These are phyloP conservation scores for Hippophae gyantsensis DNA, from an alignment of 306 rosid genomes.

Conservation along the genomic window DNA sequence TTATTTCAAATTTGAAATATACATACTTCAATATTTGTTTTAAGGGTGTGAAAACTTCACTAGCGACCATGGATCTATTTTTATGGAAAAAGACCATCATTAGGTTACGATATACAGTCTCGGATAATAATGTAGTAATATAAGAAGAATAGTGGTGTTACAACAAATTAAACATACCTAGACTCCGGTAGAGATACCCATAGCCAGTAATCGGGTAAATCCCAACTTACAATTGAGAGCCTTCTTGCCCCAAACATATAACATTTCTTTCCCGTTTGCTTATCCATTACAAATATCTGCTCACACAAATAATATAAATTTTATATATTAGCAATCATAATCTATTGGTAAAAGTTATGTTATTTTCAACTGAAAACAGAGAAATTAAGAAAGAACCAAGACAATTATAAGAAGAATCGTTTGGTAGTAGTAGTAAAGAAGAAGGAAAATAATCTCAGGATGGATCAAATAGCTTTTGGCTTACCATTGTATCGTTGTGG, in stretches of 20 bases:
- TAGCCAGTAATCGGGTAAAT: slow-evolving; percentile 14
- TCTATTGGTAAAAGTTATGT: background rate
- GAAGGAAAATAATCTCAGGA: background rate
- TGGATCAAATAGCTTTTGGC: background rate
- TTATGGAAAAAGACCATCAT: too few relatives aligned
- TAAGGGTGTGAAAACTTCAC: too few relatives aligned
- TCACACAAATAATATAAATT: background rate
- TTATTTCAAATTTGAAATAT: too few relatives aligned
- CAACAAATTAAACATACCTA: slow-evolving; percentile 18
- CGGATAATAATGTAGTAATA: too few relatives aligned
- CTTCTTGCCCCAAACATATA: slow-evolving; percentile 39
- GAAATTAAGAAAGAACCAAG: background rate
- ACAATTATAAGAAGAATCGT: background rate
- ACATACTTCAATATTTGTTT: too few relatives aligned
- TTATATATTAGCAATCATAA: background rate
- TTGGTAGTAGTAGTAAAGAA: background rate
- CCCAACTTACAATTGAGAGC: slow-evolving; percentile 20
- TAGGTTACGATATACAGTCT: too few relatives aligned
- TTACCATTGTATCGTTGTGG: slow-evolving; percentile 9
- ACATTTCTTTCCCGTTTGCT: slow-evolving; percentile 30
- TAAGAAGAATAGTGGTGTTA: too few relatives aligned
- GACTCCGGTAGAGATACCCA: slow-evolving; percentile 26
- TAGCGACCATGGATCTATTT: too few relatives aligned
- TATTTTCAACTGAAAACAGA: background rate
- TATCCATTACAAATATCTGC: slow-evolving; percentile 38